These are phyloP conservation scores for Macadamia tetraphylla DNA, from an alignment of 164 flowering plant genomes.

Conservation along the genomic window DNA sequence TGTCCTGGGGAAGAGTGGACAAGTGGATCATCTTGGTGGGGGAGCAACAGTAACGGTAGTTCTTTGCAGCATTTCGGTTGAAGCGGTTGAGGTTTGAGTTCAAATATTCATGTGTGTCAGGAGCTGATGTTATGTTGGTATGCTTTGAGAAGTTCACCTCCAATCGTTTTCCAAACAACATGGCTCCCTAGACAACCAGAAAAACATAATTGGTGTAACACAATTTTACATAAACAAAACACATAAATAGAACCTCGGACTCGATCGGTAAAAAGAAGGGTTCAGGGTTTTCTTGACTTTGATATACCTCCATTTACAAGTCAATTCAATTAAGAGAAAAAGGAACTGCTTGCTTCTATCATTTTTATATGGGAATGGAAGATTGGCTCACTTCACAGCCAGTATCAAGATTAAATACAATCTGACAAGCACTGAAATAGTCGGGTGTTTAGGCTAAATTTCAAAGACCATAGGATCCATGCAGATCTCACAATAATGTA, in stretches of 20 bases:
- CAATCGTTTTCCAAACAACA: constrained; percentile 79
- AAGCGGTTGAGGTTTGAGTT: constrained; percentile 96
- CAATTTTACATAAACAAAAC: not conserved
- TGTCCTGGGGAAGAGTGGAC: constrained; percentile 77
- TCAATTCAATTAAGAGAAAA: too few relatives aligned
- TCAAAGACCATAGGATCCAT: too few relatives aligned
- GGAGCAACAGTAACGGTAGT: constrained; percentile 94
- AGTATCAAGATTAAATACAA: too few relatives aligned
- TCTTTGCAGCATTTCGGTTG: constrained; percentile 94
- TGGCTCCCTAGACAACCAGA: constrained; percentile 55
- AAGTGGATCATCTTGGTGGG: constrained; percentile 98
- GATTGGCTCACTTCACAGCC: too few relatives aligned
- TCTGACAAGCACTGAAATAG: too few relatives aligned
- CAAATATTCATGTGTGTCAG: constrained; percentile 80
- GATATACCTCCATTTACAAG: too few relatives aligned
- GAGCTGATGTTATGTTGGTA: constrained; percentile 76
- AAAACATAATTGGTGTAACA: not conserved
- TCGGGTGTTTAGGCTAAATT: too few relatives aligned
- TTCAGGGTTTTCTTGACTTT: too few relatives aligned
- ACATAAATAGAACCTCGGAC: not conserved
- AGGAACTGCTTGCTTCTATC: too few relatives aligned
- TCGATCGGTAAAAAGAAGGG: not conserved
- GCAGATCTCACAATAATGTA: too few relatives aligned
- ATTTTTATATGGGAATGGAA: too few relatives aligned
- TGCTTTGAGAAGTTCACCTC: constrained; percentile 97